These are phyloP conservation scores for Pinus tabuliformis DNA, from an alignment of 75 land plant genomes.

Conservation along the genomic window DNA sequence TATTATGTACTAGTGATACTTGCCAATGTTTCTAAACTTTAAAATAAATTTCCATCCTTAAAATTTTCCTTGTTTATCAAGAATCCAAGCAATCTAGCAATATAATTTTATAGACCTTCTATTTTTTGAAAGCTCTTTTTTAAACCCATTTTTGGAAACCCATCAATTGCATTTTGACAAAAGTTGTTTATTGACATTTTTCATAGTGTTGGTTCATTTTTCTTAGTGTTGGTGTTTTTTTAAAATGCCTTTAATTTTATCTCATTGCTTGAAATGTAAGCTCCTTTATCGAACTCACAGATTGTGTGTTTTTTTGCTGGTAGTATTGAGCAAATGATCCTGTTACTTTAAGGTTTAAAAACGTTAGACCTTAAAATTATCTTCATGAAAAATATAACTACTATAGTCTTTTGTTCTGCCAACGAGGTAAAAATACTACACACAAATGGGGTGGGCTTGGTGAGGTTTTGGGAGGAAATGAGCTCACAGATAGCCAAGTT, in stretches of 20 bases:
- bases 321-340: constrained; percentile 43
- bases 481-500: constrained; percentile 75
- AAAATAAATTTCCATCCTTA: too few species aligned
- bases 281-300: neutral
- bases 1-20: too few species aligned
- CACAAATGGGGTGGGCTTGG: constrained; percentile 92
- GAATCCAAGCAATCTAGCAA: too few species aligned
- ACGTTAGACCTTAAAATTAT: constrained; percentile 83
- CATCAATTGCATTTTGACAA: too few species aligned
- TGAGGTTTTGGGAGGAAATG: constrained; percentile 82
- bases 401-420: constrained; percentile 78
- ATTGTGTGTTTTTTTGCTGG: neutral
- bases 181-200: too few species aligned
- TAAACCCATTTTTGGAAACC: too few species aligned
- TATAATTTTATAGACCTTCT: too few species aligned
- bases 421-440: constrained; percentile 26
- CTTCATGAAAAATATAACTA: constrained; percentile 86
- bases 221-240: too few species aligned
- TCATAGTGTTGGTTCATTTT: too few species aligned
- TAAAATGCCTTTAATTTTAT: neutral
- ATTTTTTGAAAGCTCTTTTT: too few species aligned
- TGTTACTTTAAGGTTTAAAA: constrained; percentile 77
- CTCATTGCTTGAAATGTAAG: neutral
- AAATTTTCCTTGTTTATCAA: too few species aligned
- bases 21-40: too few species aligned